Evolutionary conservation across 208 protist species (phyloP).

Genomic region (Blastocrithidia nonstop): DNA sequence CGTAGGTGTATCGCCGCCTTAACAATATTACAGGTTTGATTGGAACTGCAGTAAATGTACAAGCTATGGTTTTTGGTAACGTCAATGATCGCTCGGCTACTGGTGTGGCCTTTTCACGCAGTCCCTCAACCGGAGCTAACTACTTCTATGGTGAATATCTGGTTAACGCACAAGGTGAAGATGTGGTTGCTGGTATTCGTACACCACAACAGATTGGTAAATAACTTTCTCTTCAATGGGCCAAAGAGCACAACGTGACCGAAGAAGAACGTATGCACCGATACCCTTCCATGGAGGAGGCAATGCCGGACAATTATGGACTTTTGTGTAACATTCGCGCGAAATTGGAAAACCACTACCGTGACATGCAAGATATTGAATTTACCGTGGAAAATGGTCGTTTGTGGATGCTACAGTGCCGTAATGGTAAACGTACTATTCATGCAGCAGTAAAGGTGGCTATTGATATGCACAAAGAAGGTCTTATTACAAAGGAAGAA

Average conservation of each 20-base stretch:
- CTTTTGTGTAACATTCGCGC: conserved; percentile 68
- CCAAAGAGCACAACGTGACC: conserved; percentile 44
- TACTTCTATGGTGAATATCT: conserved; percentile 92
- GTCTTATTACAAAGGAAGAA: conserved; percentile 81
- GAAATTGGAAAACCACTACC: conserved; percentile 84
- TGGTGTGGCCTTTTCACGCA: conserved; percentile 90
- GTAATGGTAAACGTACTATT: conserved; percentile 89
- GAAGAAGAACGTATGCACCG: conserved; percentile 40
- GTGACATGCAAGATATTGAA: conserved; percentile 94
- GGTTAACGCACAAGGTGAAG: conserved; percentile 91
- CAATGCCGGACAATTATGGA: conserved; percentile 74
- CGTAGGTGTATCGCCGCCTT: conserved; percentile 81
- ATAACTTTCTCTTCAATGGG: conserved; percentile 43
- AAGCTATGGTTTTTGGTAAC: conserved; percentile 94
- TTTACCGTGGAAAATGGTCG: conserved; percentile 91
- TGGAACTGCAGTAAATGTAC: conserved; percentile 91
- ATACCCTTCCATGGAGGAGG: conserved; percentile 74
- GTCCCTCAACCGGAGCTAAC: conserved; percentile 86
- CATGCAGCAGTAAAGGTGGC: conserved; percentile 78
- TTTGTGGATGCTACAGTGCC: conserved; percentile 91
- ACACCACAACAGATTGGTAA: conserved; percentile 81
- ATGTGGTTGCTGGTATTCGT: conserved; percentile 92
- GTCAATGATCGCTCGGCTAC: conserved; percentile 82
- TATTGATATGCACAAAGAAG: conserved; percentile 87
- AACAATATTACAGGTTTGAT: conserved; percentile 83